phyloP scores from a whole-genome alignment of 1,284 basidiomycete species.

The Waitea zeae region DNA sequence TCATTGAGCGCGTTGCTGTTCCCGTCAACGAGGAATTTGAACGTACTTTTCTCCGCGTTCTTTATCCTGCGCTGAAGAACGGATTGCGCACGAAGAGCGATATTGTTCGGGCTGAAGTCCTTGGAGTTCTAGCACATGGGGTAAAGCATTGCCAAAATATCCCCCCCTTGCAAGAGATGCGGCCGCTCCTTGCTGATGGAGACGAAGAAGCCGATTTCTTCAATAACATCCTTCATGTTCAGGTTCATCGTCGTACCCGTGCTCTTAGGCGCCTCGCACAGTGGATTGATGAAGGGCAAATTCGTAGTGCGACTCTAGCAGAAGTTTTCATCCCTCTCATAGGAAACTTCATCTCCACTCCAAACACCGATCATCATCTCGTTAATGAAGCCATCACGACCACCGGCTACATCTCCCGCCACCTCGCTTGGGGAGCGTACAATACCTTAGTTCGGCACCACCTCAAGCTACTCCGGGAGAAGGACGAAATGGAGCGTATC shows the following conservation, averaged over 20 bases:
- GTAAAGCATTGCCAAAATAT: slow-evolving; percentile 53
- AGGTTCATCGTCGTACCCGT: slow-evolving; percentile 79
- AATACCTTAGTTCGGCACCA: slow-evolving; percentile 73
- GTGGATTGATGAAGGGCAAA: slow-evolving; percentile 48
- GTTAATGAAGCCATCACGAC: slow-evolving; percentile 81
- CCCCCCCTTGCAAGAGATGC: slow-evolving; percentile 59
- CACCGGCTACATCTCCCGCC: slow-evolving; percentile 59
- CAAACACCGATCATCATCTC: slow-evolving; percentile 76
- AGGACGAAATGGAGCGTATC: slow-evolving; percentile 56
- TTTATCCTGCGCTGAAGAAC: slow-evolving; percentile 76
- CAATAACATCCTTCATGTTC: slow-evolving; percentile 91
- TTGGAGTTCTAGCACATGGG: slow-evolving; percentile 68
- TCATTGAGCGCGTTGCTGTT: slow-evolving; percentile 43
- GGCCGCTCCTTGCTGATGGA: slow-evolving; percentile 67
- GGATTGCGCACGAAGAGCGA: slow-evolving; percentile 72
- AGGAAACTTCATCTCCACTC: slow-evolving; percentile 64
- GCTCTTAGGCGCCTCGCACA: slow-evolving; percentile 81
- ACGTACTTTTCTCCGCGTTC: slow-evolving; percentile 40
- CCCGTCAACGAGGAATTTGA: slow-evolving; percentile 25
- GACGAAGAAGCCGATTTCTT: slow-evolving; percentile 97
- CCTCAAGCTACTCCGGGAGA: slow-evolving; percentile 55
- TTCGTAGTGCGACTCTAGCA: slow-evolving; percentile 60
- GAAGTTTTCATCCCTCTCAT: slow-evolving; percentile 85
- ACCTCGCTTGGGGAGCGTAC: slow-evolving; percentile 78
- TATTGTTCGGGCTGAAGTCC: slow-evolving; percentile 76